These are phyloP conservation scores for Colletotrichum neosansevieriae DNA, from an alignment of 2,329 filamentous ascomycete genomes.

Conservation along the genomic window DNA sequence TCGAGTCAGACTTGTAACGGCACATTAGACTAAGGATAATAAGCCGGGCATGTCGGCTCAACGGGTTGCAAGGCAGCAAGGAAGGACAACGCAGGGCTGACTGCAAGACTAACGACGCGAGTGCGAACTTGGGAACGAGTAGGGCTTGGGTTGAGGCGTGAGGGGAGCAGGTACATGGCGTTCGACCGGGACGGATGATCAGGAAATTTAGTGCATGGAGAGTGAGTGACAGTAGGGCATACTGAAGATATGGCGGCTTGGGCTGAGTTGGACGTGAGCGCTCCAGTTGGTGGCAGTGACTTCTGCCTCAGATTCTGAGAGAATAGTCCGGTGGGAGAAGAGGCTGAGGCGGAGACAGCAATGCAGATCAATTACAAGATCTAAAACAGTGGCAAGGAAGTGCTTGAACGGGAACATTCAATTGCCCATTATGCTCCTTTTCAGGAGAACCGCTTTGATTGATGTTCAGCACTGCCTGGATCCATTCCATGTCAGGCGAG, in stretches of 20 bases:
- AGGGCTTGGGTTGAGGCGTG: not conserved
- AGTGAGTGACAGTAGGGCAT: no score
- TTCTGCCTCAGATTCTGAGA: no score
- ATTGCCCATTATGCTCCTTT: not conserved
- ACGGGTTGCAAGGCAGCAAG: constrained; percentile 5
- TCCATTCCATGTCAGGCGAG: not conserved
- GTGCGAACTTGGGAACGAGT: not conserved
- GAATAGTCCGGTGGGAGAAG: not conserved
- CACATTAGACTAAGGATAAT: constrained; percentile 6
- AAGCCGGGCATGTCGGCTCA: constrained; percentile 8
- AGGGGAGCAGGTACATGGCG: constrained; percentile 12
- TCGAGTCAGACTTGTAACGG: constrained; percentile 25
- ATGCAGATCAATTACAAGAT: not conserved
- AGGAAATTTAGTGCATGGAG: no score
- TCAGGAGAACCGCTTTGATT: not conserved
- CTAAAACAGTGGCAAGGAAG: not conserved
- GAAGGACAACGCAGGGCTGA: constrained; percentile 13
- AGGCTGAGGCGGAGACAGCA: constrained; percentile 6
- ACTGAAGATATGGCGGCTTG: no score
- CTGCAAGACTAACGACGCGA: constrained; percentile 2
- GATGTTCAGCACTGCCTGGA: not conserved
- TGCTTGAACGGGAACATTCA: constrained; percentile 4
- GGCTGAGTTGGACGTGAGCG: not conserved
- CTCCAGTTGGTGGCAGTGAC: not conserved
- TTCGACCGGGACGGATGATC: not conserved